Base-by-base conservation (phyloP, 768 basidiomycete species). In the Termitomyces sp. region DNA sequence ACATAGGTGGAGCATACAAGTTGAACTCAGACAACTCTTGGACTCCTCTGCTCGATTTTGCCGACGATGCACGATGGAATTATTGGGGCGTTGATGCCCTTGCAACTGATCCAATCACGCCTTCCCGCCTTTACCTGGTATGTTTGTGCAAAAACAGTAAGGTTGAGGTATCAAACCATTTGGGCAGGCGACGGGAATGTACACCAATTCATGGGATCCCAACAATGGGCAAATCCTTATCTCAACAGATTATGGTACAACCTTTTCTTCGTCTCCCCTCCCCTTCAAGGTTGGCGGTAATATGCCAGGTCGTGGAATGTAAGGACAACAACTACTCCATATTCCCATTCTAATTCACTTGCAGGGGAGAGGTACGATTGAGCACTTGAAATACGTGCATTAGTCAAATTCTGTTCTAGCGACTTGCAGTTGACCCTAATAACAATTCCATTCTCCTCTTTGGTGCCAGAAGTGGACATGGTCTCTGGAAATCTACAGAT, bases 221-320 rank as follows among this genome's bases (percentile, higher is more conserved):
- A 84, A 79, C 62, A 84, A 85, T 56, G 85, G 84, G 4, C 76
- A 79, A 52, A 86, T 88, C 36, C 70, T 87, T 11, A 79, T 81
- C 38, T 87, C 85, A 22, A 77, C 74, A 7, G 79, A 88, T 63
- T 73, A 76, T 56, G 85, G 86, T 11, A 65, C 74, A n/a, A 82
- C 82, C 0, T 88, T 78, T 65, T 80, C 76, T 1, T 61, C 76
- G 2, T 79, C 82, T 6, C 62, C 67, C 7, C 68, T 88, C 0
- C 80, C 85, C 0, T 86, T 87, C 76, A 87, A 87, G 61, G 79
- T 85, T 33, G 84, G 85, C 33, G 84, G 84, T 8, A 85, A 86
- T 66, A 85, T 84, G 84, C 85, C 84, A 35, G 85, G 84, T 51
- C 82, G 85, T 65, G 86, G 84, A 64, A 79, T 85, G 78, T 78